Conservation (phyloP, 148 eudicot species). For the Bassia scoparia region DNA sequence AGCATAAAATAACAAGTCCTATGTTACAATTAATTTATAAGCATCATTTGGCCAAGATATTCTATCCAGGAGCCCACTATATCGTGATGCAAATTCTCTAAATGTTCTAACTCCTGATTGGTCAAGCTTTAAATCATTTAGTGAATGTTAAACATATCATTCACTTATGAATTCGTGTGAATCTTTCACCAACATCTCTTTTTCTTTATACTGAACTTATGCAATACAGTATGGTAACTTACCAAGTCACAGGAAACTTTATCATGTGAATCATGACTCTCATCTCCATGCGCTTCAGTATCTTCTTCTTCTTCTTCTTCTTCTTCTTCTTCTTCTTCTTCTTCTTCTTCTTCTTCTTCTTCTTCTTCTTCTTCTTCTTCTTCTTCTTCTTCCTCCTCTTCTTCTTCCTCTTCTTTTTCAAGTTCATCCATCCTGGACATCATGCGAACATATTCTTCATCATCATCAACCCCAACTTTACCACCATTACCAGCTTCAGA, state of each 20-base stretch:
- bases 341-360: constrained; percentile 32
- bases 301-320: constrained; percentile 5
- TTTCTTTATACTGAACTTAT: background rate
- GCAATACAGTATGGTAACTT: background rate
- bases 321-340: constrained; percentile 33
- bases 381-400: constrained; percentile 9
- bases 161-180: no score
- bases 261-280: constrained; percentile 26
- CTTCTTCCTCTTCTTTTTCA: constrained; percentile 61
- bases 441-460: constrained; percentile 49
- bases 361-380: constrained; percentile 26
- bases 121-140: constrained; percentile 4
- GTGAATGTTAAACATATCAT: background rate
- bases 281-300: constrained; percentile 29
- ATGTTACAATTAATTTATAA: constrained; percentile 20
- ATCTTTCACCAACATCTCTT: background rate
- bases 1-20: background rate
- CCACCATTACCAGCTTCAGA: constrained; percentile 26
- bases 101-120: constrained; percentile 23
- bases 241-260: constrained; percentile 23
- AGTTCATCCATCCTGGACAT: constrained; percentile 62
- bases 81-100: constrained; percentile 19
- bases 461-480: constrained; percentile 29
- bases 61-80: constrained; percentile 9
- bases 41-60: constrained; percentile 18